Base-by-base conservation (phyloP, 495 filamentous ascomycete genomes). In the Hyaloscypha hepaticicola region DNA sequence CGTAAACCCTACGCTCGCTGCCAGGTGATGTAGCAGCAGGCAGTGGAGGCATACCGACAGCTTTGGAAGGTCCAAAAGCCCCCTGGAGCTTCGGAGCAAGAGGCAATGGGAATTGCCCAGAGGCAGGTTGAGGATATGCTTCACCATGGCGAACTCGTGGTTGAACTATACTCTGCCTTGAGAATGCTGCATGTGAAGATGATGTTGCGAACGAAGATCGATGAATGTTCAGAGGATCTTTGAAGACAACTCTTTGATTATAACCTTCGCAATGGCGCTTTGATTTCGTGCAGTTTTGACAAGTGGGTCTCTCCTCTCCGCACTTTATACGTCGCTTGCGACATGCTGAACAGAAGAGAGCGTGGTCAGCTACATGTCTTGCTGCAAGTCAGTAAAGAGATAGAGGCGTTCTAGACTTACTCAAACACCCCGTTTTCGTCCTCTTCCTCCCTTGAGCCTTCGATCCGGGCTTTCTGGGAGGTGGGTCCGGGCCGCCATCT, bases 361-460 rank as follows among this genome's bases (percentile, higher is more conserved):
- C 41, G 9, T 19, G 31, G 65, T 27, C 16, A 53, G 57, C 25
- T 29, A 60, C 21, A 24, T 49, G 51, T 64, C 29, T 63, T 8
- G 0, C 38, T 33, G 11, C 19, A 11, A 53, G 38, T 50, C 5
- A 26, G 16, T 52, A 25, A 19, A 50, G 45, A n/a, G 33, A 45
- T 14, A 1, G 24, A 27, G 26, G 14, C 26, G 41, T 24, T 11
- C n/a, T 28, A n/a, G 34, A 84, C 90, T 72, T 84, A 95, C 91
- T 99, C 64, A 99, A 80, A 76, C 95, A 99, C 26, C 95, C 95
- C 1, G 95, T 97, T 77, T 99, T 99, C 45, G 95, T 97, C 70
- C 95, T 84, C 74, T 92, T 97, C 69, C 89, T 81, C 25, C 69
- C 69, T 38, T 61, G 63, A 7, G 55, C 69, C 59, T 72, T 72